Base-by-base conservation (phyloP, 2,329 filamentous ascomycete genomes). In the Phialophora expanda region DNA sequence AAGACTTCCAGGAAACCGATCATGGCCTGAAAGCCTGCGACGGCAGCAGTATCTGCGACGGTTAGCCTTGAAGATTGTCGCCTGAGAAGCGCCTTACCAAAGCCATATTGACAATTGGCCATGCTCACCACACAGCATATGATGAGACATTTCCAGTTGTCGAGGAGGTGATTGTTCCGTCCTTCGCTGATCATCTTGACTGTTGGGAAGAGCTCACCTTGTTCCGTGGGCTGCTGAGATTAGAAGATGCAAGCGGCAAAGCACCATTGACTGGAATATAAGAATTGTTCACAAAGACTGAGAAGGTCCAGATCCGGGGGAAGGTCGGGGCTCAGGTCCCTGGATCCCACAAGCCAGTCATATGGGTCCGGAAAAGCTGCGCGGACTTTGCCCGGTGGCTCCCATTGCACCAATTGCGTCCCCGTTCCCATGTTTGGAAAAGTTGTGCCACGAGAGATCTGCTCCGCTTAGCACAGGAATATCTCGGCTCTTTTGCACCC, bases 71-170 rank as follows among this genome's bases (percentile, higher is more conserved):
- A 26, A 8, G 8, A 20, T 4, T 24, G 12, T 14, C 5, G 79
- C 7, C 78, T 79, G 0, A 84, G 75, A 11, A 78, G 77, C 2
- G 79, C 77, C 9, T 76, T 80, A 72, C 84, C 82, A 6, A 84
- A 78, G 2, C 82, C 82, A 72, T 84, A 85, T 69, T 85, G 82
- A 77, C 83, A 82, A 67, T 82, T 83, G 4, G 81, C 81, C 32
- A 82, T 76, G 5, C 82, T 78, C 12, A 84, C 79, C 14, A 78
- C 75, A 56, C 77, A 78, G 72, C 81, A 83, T 66, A 83, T 80
- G 11, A 78, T 46, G 14, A 83, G 74, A 64, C 82, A 83, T 78
- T 80, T 83, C 63, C 78, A 71, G 66, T 83, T 68, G 41, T 62
- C 59, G 34, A 56, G 46, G 30, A 66, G 48, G 20, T 28, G 64